phyloP scores from a whole-genome alignment of 495 filamentous ascomycete species.

The Aspergillus haitiensis region DNA sequence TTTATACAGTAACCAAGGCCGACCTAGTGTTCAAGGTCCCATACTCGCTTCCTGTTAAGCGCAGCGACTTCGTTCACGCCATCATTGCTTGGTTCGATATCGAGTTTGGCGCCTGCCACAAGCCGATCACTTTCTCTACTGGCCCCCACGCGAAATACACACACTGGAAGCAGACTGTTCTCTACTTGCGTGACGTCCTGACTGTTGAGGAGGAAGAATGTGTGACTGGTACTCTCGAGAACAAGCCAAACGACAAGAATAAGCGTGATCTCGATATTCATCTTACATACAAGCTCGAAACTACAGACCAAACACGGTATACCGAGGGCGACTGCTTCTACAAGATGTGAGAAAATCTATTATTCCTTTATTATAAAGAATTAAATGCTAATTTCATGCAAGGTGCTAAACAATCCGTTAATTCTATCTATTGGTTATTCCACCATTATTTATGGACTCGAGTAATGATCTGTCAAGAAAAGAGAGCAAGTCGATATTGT shows the following conservation, averaged over 20 bases:
- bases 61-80: conserved; percentile 90
- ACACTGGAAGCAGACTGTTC: conserved; percentile 94
- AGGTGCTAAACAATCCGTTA: conserved; percentile 48
- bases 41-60: conserved; percentile 69
- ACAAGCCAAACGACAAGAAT: conserved; percentile 91
- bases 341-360: conserved; percentile 69
- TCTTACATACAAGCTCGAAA: conserved; percentile 78
- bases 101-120: conserved; percentile 93
- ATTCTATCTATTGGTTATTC: conserved; percentile 26
- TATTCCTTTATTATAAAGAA: not conserved
- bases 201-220: conserved; percentile 78
- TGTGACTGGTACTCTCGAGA: conserved; percentile 69
- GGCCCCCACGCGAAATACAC: conserved; percentile 90
- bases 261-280: conserved; percentile 91
- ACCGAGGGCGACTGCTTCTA: conserved; percentile 75
- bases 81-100: conserved; percentile 99
- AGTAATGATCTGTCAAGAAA: conserved; percentile 15
- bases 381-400: conserved; percentile 27
- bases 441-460: conserved; percentile 23
- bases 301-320: conserved; percentile 64
- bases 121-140: conserved; percentile 80
- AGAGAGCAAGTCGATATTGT: conserved; percentile 17
- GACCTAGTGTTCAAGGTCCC: conserved; percentile 76
- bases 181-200: conserved; percentile 81
- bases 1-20: conserved; percentile 70